Percentiles rank a stretch among this genome's conserved stretches.
Evolutionary conservation across 1,284 basidiomycete genomes (phyloP).

Genomic region (Boletus calvinii): DNA sequence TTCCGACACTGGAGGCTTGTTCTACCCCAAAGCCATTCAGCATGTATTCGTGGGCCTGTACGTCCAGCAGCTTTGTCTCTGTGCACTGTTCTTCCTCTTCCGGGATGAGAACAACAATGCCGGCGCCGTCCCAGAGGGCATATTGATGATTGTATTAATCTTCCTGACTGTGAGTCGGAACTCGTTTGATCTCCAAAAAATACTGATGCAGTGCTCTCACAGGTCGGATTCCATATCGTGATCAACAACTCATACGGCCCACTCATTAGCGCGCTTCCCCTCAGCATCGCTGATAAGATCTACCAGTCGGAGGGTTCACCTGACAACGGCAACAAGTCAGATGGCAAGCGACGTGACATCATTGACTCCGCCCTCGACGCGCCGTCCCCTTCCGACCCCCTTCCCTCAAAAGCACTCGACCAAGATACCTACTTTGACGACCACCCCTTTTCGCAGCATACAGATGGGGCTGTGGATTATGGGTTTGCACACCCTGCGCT

Average conservation of each 20-base stretch:
- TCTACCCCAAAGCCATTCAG: slow-evolving; percentile 93
- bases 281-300: slow-evolving; percentile 76
- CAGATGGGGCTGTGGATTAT: slow-evolving; percentile 37
- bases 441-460: slow-evolving; percentile 17
- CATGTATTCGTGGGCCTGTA: slow-evolving; percentile 95
- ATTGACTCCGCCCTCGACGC: slow-evolving; percentile 9
- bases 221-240: slow-evolving; percentile 68
- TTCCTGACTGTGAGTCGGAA: slow-evolving; percentile 64
- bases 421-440: slow-evolving; percentile 21
- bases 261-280: slow-evolving; percentile 64
- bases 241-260: slow-evolving; percentile 71
- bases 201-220: slow-evolving; percentile 4
- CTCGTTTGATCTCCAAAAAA: neutral
- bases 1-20: slow-evolving; percentile 88
- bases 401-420: slow-evolving; percentile 1
- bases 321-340: slow-evolving; percentile 19
- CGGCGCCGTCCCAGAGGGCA: slow-evolving; percentile 69
- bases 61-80: slow-evolving; percentile 75
- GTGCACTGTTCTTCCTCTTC: slow-evolving; percentile 87
- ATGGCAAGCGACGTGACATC: slow-evolving; percentile 15
- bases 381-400: slow-evolving; percentile 8
- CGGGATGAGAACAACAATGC: slow-evolving; percentile 50
- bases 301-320: slow-evolving; percentile 38
- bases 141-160: slow-evolving; percentile 83
- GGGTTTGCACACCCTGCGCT: slow-evolving; percentile 83